These are phyloP conservation scores for Cyclotella choctawhatcheeana DNA, from an alignment of 108 stramenopile genomes.

Conservation along the genomic window DNA sequence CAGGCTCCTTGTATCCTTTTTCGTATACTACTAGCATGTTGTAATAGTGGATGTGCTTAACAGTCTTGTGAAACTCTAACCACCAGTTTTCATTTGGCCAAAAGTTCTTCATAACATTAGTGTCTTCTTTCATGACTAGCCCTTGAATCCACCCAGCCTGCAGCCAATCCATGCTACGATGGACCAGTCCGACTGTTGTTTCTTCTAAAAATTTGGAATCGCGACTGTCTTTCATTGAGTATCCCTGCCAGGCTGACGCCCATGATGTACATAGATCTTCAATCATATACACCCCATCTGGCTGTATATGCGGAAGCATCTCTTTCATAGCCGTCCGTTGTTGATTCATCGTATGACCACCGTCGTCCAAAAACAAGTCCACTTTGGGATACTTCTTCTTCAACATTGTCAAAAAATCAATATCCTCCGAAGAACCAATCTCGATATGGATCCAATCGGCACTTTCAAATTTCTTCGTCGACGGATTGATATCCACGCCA, in stretches of 20 bases:
- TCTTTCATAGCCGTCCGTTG: constrained; percentile 13
- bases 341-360: constrained; percentile 12
- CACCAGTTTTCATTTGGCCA: constrained; percentile 8
- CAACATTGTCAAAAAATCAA: neutral
- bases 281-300: constrained; percentile 9
- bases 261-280: constrained; percentile 16
- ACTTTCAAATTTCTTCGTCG: constrained; percentile 14
- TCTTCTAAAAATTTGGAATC: constrained; percentile 9
- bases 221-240: neutral
- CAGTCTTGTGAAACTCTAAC: constrained; percentile 12
- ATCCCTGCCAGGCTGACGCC: neutral
- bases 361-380: constrained; percentile 9
- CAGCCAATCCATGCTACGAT: constrained; percentile 18
- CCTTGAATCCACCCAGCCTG: constrained; percentile 22
- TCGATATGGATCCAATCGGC: constrained; percentile 17
- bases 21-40: constrained; percentile 18
- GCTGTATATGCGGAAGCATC: constrained; percentile 13
- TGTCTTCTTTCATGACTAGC: constrained; percentile 1
- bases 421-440: constrained; percentile 15
- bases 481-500: constrained; percentile 7
- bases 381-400: constrained; percentile 9
- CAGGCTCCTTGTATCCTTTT: constrained; percentile 8
- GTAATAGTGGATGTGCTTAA: constrained; percentile 16
- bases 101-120: neutral
- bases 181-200: constrained; percentile 9